Evolutionary conservation across 2,329 filamentous ascomycete species (phyloP), one percentile per base, ranked within the genome.

Genomic region (Beauveria caledonica): DNA sequence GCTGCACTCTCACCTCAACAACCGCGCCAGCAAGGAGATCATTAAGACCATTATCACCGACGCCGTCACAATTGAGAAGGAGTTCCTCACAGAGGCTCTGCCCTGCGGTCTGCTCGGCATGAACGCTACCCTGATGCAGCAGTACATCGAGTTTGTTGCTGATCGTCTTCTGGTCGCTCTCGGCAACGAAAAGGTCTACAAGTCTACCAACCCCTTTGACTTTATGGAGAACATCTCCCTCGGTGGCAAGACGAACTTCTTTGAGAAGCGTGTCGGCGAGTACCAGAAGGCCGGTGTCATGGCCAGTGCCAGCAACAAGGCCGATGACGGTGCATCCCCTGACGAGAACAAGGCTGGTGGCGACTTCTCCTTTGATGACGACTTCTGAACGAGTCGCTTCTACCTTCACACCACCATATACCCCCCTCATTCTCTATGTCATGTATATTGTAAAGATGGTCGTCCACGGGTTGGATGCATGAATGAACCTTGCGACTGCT

Each of bases 221-320:
- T 99, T 99, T 78, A 99, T 99, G 94, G 94, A 99, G 84, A 97
- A 96, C 79, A 99, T 99, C 77, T 97, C 94, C 23, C 85, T 99
- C 11, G 90, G 92, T 57, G 94, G 94, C 77, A 99, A 99, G 89
- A 99, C 94, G 75, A 99, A 99, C 86, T 99, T 99, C 86, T 99
- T 99, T 75, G 94, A 99, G 88, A 99, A 99, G 89, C 91, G 94
- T 69, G 94, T 99, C 61, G 94, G 88, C 74, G 94, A 99, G 72
- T 99, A 99, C 85, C 94, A 99, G 80, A 99, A 99, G 85, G 92
- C 94, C 42, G 94, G 94, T 81, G 93, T 99, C 76, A 96, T 99
- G 91, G 88, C 88, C 71, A 92, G 89, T 79, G 89, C 87, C 68
- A 89, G 89, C 78, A 92, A 92, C 80, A 87, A 88, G 74, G 49